Base-by-base conservation (phyloP, 106 monocot genomes). In the Acorus calamus region DNA sequence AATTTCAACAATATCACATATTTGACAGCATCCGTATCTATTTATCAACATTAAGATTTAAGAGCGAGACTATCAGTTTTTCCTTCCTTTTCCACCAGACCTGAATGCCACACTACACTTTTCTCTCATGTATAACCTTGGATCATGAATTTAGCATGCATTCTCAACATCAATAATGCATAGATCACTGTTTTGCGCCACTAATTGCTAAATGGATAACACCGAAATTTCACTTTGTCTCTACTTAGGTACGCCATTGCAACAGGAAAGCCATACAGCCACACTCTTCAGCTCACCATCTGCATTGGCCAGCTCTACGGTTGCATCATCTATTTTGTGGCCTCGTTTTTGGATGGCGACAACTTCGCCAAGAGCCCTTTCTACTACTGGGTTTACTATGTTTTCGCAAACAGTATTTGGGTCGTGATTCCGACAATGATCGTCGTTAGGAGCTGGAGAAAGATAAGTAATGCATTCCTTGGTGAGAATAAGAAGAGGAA, bases 261-360 rank as follows among this genome's bases (percentile, higher is more conserved):
- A 42, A 58, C 80, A 44, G 80, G 68, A 14, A 96, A 85, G 51
- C 54, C 94, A 43, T 96, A 87, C 76, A 80, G 78, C 52, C 72
- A 91, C 69, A 79, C 75, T 12, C 79, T 91, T 55, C 94, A 96
- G 66, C 74, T 96, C 66, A 74, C 83, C 2, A 63, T 85, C 13
- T 81, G 78, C 56, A 74, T 96, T 1, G 96, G 87, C 14, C 96
- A 96, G 57, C 80, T 96, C 43, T 98, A 92, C 47, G 96, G 96
- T n/a, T 98, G 91, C 71, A 13, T 98, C 60, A 73, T 92, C 53
- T 98, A 92, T 79, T 98, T 85, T 70, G 72, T 73, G 3, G 92
- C 96, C 0, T 76, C 96, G 0, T 71, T 56, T 42, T 60, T 98
- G 52, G 71, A 83, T 44, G 96, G 91, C 5, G 87, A 92, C 75